Conservation (phyloP, 192 early-diverging fungal species). For the Backusella sp. region DNA sequence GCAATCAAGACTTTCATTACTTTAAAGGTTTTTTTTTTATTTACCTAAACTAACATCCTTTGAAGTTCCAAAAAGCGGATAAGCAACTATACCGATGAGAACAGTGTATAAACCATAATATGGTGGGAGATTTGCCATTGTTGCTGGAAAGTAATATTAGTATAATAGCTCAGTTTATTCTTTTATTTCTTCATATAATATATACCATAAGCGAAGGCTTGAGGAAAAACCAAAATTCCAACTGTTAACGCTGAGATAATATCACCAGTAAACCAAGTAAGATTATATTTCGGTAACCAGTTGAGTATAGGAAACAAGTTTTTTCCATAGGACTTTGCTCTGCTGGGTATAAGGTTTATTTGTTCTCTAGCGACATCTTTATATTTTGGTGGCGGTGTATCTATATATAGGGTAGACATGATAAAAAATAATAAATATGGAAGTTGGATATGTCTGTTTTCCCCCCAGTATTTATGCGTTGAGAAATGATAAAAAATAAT, state of each 20-base stretch:
- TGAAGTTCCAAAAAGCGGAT: conserved; percentile 70
- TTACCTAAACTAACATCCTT: conserved; percentile 72
- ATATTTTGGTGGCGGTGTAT: background rate
- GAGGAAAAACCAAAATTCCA: conserved; percentile 71
- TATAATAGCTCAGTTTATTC: background rate
- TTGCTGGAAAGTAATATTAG: conserved; percentile 36
- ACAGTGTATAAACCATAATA: conserved; percentile 77
- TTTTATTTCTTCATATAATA: background rate
- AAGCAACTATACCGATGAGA: conserved; percentile 69
- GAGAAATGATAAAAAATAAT: background rate
- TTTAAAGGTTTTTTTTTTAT: background rate
- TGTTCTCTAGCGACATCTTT: background rate
- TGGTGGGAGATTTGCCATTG: conserved; percentile 67
- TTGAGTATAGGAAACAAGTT: conserved; percentile 43
- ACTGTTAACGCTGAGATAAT: conserved; percentile 71
- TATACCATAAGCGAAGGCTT: conserved; percentile 64
- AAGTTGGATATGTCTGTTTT: background rate
- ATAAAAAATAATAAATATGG: background rate
- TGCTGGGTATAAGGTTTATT: background rate
- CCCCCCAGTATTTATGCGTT: background rate
- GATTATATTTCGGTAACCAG: conserved; percentile 52
- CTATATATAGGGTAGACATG: background rate
- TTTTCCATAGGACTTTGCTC: background rate
- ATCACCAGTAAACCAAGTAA: conserved; percentile 62
- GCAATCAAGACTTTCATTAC: background rate